Evolutionary conservation across 2,329 filamentous ascomycete genomes (phyloP).

Genomic region (Colletotrichum lini): DNA sequence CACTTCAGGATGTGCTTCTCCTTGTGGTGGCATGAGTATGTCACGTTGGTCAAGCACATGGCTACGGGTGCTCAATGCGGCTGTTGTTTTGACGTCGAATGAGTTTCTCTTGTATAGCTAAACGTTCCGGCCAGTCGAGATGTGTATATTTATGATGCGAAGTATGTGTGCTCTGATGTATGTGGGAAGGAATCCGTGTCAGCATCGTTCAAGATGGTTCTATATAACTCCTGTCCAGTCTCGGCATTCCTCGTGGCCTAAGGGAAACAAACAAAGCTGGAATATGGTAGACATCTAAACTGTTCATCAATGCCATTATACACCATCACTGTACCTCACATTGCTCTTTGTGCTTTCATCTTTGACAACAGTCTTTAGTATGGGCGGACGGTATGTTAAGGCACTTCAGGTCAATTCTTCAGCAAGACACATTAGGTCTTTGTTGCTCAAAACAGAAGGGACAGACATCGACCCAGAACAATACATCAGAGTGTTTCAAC

Average conservation of each 20-base stretch:
- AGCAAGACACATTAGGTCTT: background rate
- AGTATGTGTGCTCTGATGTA: background rate
- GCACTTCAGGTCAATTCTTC: background rate
- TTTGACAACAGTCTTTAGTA: background rate
- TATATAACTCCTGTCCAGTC: constrained; percentile 5
- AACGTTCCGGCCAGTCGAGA: background rate
- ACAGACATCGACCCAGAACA: background rate
- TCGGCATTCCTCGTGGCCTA: background rate
- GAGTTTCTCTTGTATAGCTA: no score
- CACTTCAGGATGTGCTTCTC: constrained; percentile 18
- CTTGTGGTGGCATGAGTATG: constrained; percentile 31
- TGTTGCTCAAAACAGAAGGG: background rate
- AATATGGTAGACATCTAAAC: background rate
- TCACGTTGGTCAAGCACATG: constrained; percentile 38
- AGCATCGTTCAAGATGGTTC: background rate
- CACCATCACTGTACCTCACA: background rate
- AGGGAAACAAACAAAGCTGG: constrained; percentile 1
- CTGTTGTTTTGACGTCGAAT: background rate
- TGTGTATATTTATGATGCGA: background rate
- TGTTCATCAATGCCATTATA: constrained; percentile 8
- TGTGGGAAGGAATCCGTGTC: background rate
- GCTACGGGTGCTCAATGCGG: background rate
- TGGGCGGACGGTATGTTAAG: background rate
- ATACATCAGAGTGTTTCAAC: no score
- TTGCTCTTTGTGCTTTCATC: background rate